Evolutionary conservation across 371 early-diverging fungal genomes (phyloP), one percentile per base, ranked within the genome.

Genomic region (Circinella umbellata): DNA sequence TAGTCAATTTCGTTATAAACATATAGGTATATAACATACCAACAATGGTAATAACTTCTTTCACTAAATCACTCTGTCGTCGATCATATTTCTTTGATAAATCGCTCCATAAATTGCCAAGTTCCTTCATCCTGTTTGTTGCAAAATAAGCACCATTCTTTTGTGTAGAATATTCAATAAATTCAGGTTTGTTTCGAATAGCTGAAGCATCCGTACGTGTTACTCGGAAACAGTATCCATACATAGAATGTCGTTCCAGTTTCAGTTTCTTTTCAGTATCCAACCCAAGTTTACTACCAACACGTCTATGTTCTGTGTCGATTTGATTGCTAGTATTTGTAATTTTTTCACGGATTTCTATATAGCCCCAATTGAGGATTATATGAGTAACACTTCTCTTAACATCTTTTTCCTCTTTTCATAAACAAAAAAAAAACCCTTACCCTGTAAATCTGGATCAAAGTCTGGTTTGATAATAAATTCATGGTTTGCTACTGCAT

Each of bases 131-230:
- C 34, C 76, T 80, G 8, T 81, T 67, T 0, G 96, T 97, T 1
- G 97, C 94, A 75, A 98, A 98, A 14, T 90, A 83, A 0, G 94
- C 93, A 9, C 98, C 98, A 20, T 92, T 88, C 73, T 96, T 96
- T 69, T 92, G 94, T n/a, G 97, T 95, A 8, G 94, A 71, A 49
- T 96, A 85, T 79, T 99, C 98, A 64, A 92, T 91, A 71, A 90
- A 95, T 60, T 85, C 84, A 20, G 84, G 73, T 62, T 88, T 87
- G 64, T 91, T 89, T 49, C 89, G 76, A n/a, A 82, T 57, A n/a
- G 51, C 70, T 27, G 71, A 59, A 14, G 78, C 70, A 51, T 81
- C 83, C 4, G 85, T 85, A 67, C 95, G 86, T 35, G 93, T 88
- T 6, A 97, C 81, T 13, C 97, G 89, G 69, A 99, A 85, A 72